These are phyloP conservation scores for Xylaria palmicola DNA, from an alignment of 495 filamentous ascomycete genomes.

Conservation along the genomic window DNA sequence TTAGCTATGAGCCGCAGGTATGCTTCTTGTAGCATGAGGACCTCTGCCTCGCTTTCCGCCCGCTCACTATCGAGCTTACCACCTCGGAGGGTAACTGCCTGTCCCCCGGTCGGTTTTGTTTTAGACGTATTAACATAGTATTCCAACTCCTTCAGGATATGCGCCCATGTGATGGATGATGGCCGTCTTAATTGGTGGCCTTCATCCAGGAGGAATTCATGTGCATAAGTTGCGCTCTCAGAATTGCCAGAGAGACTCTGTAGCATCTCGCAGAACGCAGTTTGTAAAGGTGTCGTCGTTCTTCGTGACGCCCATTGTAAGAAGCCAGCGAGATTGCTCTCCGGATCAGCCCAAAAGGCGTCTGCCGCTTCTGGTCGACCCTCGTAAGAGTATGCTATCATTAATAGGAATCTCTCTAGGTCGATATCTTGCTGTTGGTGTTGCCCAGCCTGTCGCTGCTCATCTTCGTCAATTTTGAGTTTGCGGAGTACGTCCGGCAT, in stretches of 20 bases:
- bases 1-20: slow-evolving; percentile 86
- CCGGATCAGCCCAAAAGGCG: slow-evolving; percentile 83
- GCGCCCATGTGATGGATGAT: slow-evolving; percentile 80
- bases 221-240: slow-evolving; percentile 74
- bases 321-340: slow-evolving; percentile 89
- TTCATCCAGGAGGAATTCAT: slow-evolving; percentile 88
- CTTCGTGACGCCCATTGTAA: slow-evolving; percentile 91
- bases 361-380: slow-evolving; percentile 76
- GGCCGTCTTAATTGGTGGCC: slow-evolving; percentile 71
- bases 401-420: slow-evolving; percentile 86
- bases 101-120: slow-evolving; percentile 58
- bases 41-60: slow-evolving; percentile 77
- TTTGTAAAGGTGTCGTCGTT: slow-evolving; percentile 88
- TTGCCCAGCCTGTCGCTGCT: slow-evolving; percentile 71
- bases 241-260: slow-evolving; percentile 78
- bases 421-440: slow-evolving; percentile 73
- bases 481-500: slow-evolving; percentile 88
- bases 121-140: slow-evolving; percentile 69
- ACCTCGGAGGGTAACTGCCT: slow-evolving; percentile 54
- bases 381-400: slow-evolving; percentile 90
- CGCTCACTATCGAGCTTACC: slow-evolving; percentile 54
- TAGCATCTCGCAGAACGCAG: slow-evolving; percentile 94
- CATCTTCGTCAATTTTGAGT: slow-evolving; percentile 85
- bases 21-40: slow-evolving; percentile 85
- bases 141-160: slow-evolving; percentile 86